phyloP scores from a whole-genome alignment of 768 basidiomycete genomes.

The Epithele typhae region DNA sequence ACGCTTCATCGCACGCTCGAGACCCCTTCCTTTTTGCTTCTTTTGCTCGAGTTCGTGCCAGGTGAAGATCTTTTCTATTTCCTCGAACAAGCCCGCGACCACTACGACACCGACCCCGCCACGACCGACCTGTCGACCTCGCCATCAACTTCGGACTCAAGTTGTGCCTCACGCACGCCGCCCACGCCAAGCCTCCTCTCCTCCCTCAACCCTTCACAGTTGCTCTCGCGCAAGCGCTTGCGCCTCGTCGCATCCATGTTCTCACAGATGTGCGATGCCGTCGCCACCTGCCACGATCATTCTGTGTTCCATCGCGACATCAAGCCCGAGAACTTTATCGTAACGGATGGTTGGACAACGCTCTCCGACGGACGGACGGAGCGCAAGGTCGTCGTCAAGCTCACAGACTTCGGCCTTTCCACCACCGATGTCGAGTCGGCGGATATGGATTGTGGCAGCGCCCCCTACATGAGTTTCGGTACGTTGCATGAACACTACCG shows the following conservation, averaged over 20 bases:
- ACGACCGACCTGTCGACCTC: conserved; percentile 18
- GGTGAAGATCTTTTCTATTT: conserved; percentile 98
- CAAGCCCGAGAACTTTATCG: conserved; percentile 98
- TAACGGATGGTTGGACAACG: conserved; percentile 72
- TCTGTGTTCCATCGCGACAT: conserved; percentile 96
- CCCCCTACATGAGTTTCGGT: conserved; percentile 99
- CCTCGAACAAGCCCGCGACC: conserved; percentile 92
- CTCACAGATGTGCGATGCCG: conserved; percentile 97
- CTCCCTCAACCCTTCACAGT: conserved; percentile 68
- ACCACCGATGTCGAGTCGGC: conserved; percentile 85
- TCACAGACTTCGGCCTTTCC: conserved; percentile 94
- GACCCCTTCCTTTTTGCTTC: conserved; percentile 84
- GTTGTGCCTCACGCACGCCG: conserved; percentile 59
- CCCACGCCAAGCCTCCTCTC: conserved; percentile 93
- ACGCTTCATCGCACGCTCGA: conserved; percentile 92
- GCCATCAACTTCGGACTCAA: conserved; percentile 18
- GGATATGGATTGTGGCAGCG: conserved; percentile 98
- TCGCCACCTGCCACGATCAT: conserved; percentile 87
- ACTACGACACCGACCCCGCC: conserved; percentile 54
- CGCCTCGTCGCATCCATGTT: conserved; percentile 97
- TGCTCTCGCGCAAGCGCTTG: conserved; percentile 84
- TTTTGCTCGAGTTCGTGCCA: conserved; percentile 93
- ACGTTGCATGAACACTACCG: conserved; percentile 24
- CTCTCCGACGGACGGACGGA: conserved; percentile 56
- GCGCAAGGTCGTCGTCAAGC: conserved; percentile 91